Evolutionary conservation across 2,329 filamentous ascomycete genomes (phyloP).

Genomic region (Colletotrichum sp.): DNA sequence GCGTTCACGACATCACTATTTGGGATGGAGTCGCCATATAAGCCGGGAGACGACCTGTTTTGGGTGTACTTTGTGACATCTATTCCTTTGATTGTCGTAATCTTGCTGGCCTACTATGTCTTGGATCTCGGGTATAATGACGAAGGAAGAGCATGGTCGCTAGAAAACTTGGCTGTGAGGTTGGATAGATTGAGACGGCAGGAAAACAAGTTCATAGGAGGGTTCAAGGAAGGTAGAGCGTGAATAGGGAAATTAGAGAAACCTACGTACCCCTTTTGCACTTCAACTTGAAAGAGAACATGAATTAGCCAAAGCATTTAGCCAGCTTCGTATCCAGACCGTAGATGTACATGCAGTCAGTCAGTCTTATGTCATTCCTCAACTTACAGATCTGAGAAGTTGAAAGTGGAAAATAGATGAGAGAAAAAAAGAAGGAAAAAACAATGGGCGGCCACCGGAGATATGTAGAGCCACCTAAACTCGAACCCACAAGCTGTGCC

Average conservation of each 20-base stretch:
- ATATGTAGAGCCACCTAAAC: not conserved
- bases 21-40: slow-evolving; percentile 26
- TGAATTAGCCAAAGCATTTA: accelerated
- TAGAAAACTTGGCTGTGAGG: slow-evolving; percentile 8
- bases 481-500: not conserved
- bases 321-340: not conserved
- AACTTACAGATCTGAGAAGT: not conserved
- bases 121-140: slow-evolving; percentile 28
- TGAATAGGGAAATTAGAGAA: not conserved
- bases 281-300: not conserved
- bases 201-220: not conserved
- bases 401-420: not conserved
- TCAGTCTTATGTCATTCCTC: not conserved
- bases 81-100: slow-evolving; percentile 23
- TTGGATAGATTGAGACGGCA: not conserved
- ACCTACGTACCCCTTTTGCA: not conserved
- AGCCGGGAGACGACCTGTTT: slow-evolving; percentile 22
- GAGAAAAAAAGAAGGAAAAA: not conserved
- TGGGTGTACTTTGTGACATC: slow-evolving; percentile 26
- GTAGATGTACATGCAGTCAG: not conserved
- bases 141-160: slow-evolving; percentile 24
- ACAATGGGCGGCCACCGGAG: not conserved
- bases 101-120: slow-evolving; percentile 22
- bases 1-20: slow-evolving; percentile 25
- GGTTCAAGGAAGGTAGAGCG: not conserved